Evolutionary conservation across 2,329 filamentous ascomycete species (phyloP).

Genomic region (Calycina marina): DNA sequence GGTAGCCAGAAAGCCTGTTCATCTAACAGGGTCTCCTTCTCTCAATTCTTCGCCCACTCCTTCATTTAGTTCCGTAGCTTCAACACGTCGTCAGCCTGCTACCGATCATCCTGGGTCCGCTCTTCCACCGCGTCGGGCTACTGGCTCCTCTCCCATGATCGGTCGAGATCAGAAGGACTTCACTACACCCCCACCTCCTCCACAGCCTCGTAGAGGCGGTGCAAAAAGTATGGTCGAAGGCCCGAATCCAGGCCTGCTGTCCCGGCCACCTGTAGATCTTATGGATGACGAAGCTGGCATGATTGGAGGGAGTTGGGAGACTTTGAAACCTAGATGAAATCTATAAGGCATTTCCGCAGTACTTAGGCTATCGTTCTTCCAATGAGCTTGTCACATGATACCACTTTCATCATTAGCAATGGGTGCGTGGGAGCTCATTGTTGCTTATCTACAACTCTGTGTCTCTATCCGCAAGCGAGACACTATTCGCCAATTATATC

Average conservation of each 20-base stretch:
- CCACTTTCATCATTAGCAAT: too few species aligned
- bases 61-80: constrained; percentile 8
- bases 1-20: constrained; percentile 20
- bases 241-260: constrained; percentile 16
- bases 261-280: constrained; percentile 16
- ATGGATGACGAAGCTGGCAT: constrained; percentile 15
- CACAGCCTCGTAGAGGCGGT: constrained; percentile 14
- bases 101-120: constrained; percentile 12
- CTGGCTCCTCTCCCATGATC: constrained; percentile 1
- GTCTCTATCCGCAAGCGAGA: too few species aligned
- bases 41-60: constrained; percentile 10
- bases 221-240: constrained; percentile 9
- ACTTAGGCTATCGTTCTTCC: too few species aligned
- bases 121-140: constrained; percentile 14
- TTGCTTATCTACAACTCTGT: too few species aligned
- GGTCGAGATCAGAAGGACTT: constrained; percentile 2
- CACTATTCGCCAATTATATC: too few species aligned
- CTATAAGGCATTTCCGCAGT: too few species aligned
- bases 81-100: constrained; percentile 3
- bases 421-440: too few species aligned
- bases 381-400: too few species aligned
- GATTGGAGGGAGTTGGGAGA: constrained; percentile 15
- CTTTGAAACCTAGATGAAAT: constrained; percentile 15
- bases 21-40: constrained; percentile 16
- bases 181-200: constrained; percentile 13